Evolutionary conservation across 2,329 filamentous ascomycete genomes (phyloP), one percentile per base, ranked within the genome.

Genomic region (Fonsecaea erecta): DNA sequence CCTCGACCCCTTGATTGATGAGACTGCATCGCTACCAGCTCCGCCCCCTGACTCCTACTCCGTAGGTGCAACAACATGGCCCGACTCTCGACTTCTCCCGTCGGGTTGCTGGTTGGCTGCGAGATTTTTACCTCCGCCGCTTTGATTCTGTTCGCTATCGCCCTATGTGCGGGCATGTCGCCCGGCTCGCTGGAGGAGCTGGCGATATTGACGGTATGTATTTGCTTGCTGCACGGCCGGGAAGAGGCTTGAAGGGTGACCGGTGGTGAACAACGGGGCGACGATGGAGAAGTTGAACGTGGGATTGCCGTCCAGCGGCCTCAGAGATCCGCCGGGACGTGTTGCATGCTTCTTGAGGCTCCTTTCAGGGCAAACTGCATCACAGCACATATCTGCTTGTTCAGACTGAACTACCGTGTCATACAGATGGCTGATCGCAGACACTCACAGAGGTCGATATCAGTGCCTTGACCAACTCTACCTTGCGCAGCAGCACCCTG

Each of bases 161-260:
- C 34, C 5, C 26, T 61, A 2, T 61, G 48, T 5, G 58, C 58
- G 8, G 58, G 58, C 32, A 43, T 48, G 9, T 61, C 24, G 34
- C 34, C 30, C n/a, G 35, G 48, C 14, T 21, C 32, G 6, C 14
- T 61, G 9, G 34, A 54, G 21, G 30, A 24, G 21, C 28, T 54
- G 30, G 48, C 48, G 8, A 61, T 61, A 40, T 21, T 61, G 48
- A 46, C 48, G 32, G 58, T 61, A 54, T 14, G 35, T 52, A 6
- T 18, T 18, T 37, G 28, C 28, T 12, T 18, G 32, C 16, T n/a
- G 37, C 16, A n/a, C 37, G 14, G 4, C 16, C 14, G 37, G 16
- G 37, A 3, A n/a, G 37, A 6, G 37, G 11, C 4, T 34, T 8
- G 37, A 11, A n/a, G 18, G 37, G 16, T 40, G 14, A 3, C n/a